Evolutionary conservation across 441 rosid genomes (phyloP).

Genomic region (Corymbia citriodora): DNA sequence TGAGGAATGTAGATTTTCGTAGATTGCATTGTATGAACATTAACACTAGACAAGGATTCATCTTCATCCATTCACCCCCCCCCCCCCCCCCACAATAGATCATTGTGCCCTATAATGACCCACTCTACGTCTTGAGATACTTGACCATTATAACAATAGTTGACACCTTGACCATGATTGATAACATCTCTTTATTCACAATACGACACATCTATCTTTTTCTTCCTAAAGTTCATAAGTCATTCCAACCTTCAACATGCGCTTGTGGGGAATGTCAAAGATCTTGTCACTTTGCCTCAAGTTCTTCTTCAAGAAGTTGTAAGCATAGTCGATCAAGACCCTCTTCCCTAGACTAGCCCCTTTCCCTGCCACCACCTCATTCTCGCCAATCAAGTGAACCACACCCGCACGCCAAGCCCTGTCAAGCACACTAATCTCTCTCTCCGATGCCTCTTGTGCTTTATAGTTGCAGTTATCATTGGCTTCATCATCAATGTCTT

Average conservation of each 20-base stretch:
- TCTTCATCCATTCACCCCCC: neutral
- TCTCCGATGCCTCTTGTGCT: slow-evolving; percentile 4
- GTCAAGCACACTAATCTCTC: slow-evolving; percentile 22
- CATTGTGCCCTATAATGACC: neutral
- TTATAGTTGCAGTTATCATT: neutral
- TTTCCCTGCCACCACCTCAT: slow-evolving; percentile 36
- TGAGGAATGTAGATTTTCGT: neutral
- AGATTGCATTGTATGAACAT: neutral
- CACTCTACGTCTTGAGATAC: neutral
- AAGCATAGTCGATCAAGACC: slow-evolving; percentile 42
- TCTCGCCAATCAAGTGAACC: slow-evolving; percentile 53
- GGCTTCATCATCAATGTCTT: neutral
- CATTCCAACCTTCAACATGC: slow-evolving; percentile 59
- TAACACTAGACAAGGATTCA: neutral
- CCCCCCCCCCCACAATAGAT: neutral
- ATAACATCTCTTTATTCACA: neutral
- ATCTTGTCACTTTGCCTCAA: slow-evolving; percentile 39
- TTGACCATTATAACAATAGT: neutral
- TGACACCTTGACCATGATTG: neutral
- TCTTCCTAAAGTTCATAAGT: slow-evolving; percentile 30
- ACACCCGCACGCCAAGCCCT: slow-evolving; percentile 28
- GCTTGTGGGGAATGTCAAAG: slow-evolving; percentile 41
- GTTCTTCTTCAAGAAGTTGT: slow-evolving; percentile 39
- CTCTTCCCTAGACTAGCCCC: slow-evolving; percentile 33
- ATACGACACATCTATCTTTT: neutral